phyloP scores from a whole-genome alignment of 225 moss, liverwort and hornwort genomes.

The Pseudoscleropodium purum region DNA sequence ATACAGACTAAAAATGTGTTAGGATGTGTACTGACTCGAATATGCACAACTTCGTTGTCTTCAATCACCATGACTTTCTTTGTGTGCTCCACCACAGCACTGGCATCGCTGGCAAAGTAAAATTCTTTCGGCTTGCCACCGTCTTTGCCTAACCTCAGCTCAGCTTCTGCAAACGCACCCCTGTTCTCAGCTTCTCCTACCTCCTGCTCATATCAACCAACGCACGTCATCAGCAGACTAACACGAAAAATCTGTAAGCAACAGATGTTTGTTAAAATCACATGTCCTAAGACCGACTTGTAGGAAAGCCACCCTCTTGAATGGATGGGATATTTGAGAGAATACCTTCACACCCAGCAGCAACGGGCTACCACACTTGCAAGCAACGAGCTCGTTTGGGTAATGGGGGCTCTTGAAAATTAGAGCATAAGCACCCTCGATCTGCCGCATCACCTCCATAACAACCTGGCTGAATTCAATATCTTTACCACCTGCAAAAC shows the following conservation, averaged over 20 bases:
- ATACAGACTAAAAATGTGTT: not conserved
- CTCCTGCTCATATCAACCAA: constrained; percentile 33
- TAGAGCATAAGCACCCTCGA: constrained; percentile 97
- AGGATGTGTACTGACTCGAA: constrained; percentile 47
- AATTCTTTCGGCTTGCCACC: constrained; percentile 71
- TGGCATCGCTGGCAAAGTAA: constrained; percentile 94
- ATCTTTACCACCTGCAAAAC: constrained; percentile 49
- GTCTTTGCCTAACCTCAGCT: constrained; percentile 48
- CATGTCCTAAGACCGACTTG: not conserved
- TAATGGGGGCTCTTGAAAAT: constrained; percentile 97
- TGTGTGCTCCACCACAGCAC: constrained; percentile 97
- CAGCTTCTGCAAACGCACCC: constrained; percentile 38
- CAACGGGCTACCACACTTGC: constrained; percentile 97
- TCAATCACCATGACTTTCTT: constrained; percentile 97
- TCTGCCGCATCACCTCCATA: constrained; percentile 96
- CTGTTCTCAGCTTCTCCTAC: constrained; percentile 52
- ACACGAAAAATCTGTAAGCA: not conserved
- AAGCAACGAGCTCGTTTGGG: constrained; percentile 94
- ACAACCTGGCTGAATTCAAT: constrained; percentile 83
- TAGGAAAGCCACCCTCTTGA: not conserved
- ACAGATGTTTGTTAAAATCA: not conserved
- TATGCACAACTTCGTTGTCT: constrained; percentile 88
- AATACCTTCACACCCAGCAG: constrained; percentile 86
- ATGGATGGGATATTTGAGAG: not conserved
- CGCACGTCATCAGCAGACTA: not conserved